phyloP scores from a whole-genome alignment of 192 early-diverging fungal genomes.

The Backusella luteola region DNA sequence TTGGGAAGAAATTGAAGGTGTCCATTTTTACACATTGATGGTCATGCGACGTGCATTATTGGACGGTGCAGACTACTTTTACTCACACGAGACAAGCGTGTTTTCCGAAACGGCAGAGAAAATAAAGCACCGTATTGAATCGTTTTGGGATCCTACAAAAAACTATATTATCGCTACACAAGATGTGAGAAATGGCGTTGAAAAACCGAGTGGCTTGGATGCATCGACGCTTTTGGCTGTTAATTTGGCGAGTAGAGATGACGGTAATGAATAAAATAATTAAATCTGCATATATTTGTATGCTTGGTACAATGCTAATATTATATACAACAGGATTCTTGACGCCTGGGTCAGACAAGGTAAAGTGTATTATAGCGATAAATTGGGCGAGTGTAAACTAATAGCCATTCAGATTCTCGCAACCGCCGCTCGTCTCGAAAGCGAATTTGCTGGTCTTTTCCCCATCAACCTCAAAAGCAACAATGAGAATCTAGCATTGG shows the following conservation, averaged over 20 bases:
- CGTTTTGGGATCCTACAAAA: constrained; percentile 42
- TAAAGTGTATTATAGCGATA: not conserved
- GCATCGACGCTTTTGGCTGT: constrained; percentile 57
- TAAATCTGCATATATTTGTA: not conserved
- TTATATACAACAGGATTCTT: constrained; percentile 12
- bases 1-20: constrained; percentile 77
- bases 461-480: constrained; percentile 41
- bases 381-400: not conserved
- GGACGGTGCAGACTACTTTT: constrained; percentile 41
- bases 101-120: not conserved
- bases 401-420: constrained; percentile 20
- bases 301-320: constrained; percentile 2
- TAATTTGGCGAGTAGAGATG: constrained; percentile 25
- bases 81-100: not conserved
- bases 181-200: constrained; percentile 34
- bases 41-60: constrained; percentile 63
- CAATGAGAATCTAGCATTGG: constrained; percentile 13
- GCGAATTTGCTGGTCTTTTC: constrained; percentile 35
- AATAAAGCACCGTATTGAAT: constrained; percentile 17
- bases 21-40: constrained; percentile 69
- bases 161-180: constrained; percentile 39
- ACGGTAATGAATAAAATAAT: constrained; percentile 14
- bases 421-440: constrained; percentile 21
- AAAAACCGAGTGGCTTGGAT: constrained; percentile 56
- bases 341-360: constrained; percentile 25